phyloP scores from a whole-genome alignment of 169 alveolate species.

The Cryptosporidium xiaoi region DNA sequence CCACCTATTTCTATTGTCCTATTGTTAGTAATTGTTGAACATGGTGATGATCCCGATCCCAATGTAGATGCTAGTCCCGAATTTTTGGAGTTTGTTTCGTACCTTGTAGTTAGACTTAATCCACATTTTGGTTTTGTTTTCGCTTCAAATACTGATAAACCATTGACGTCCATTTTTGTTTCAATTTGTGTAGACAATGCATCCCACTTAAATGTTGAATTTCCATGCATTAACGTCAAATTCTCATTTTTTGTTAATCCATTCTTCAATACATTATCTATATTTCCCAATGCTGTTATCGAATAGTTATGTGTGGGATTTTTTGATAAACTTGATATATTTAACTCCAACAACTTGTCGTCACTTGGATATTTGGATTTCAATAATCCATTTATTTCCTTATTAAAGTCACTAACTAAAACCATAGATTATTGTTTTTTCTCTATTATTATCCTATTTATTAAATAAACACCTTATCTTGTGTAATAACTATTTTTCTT shows the following conservation, averaged over 20 bases:
- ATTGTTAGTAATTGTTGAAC: too few species aligned
- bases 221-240: slow-evolving; percentile 16
- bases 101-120: slow-evolving; percentile 24
- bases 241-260: background rate
- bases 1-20: slow-evolving; percentile 47
- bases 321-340: slow-evolving; percentile 36
- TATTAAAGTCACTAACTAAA: slow-evolving; percentile 45
- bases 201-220: slow-evolving; percentile 57
- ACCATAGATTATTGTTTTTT: slow-evolving; percentile 21
- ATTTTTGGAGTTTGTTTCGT: slow-evolving; percentile 18
- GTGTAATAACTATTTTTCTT: too few species aligned
- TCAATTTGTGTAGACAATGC: slow-evolving; percentile 28
- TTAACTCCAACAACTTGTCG: slow-evolving; percentile 16
- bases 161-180: slow-evolving; percentile 60
- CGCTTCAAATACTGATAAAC: slow-evolving; percentile 44
- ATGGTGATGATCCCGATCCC: too few species aligned
- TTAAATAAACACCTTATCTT: too few species aligned
- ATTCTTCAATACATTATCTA: too few species aligned
- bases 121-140: slow-evolving; percentile 32
- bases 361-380: slow-evolving; percentile 58
- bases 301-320: slow-evolving; percentile 41
- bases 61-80: too few species aligned
- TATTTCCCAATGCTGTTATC: background rate
- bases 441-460: too few species aligned
- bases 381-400: slow-evolving; percentile 28